These are phyloP conservation scores for Adansonia madagascariensis DNA, from an alignment of 441 rosid species.

Conservation along the genomic window DNA sequence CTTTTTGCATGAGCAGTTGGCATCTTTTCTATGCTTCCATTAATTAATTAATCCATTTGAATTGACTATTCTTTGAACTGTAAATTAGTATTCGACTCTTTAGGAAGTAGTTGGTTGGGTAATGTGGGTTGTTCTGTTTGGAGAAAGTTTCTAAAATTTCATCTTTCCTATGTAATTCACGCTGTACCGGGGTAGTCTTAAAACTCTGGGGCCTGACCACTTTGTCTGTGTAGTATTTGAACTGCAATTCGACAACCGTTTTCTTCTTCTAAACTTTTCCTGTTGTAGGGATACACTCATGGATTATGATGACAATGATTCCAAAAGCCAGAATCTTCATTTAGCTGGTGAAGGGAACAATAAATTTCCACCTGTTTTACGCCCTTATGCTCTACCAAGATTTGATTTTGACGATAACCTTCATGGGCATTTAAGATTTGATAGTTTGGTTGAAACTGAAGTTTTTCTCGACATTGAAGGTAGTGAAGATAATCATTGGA, in stretches of 20 bases:
- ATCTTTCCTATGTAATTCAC: not conserved
- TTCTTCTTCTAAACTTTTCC: slow-evolving; percentile 17
- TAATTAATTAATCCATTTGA: not conserved
- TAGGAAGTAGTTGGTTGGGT: not conserved
- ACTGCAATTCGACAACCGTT: not conserved
- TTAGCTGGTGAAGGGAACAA: slow-evolving; percentile 88
- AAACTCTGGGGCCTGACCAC: slow-evolving; percentile 18
- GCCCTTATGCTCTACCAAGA: slow-evolving; percentile 84
- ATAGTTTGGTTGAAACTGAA: slow-evolving; percentile 85
- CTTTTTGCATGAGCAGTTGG: not conserved
- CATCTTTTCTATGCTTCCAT: not conserved
- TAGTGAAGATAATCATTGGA: slow-evolving; percentile 91
- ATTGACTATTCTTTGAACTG: not conserved
- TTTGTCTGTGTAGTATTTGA: slow-evolving; percentile 23
- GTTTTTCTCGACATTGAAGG: slow-evolving; percentile 90
- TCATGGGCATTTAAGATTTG: slow-evolving; percentile 84
- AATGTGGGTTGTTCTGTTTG: not conserved
- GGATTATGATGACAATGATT: slow-evolving; percentile 99
- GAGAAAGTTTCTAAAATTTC: not conserved
- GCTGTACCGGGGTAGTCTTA: slow-evolving; percentile 14
- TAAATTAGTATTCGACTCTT: not conserved
- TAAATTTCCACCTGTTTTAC: slow-evolving; percentile 74
- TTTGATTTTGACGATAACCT: slow-evolving; percentile 92
- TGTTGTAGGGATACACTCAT: slow-evolving; percentile 79
- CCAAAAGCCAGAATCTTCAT: slow-evolving; percentile 90